A percentile compares a stretch with the other conserved stretches of the same genome.
These are phyloP conservation scores for Boechera divaricarpa DNA, from an alignment of 345 rosid genomes.

Conservation along the genomic window DNA sequence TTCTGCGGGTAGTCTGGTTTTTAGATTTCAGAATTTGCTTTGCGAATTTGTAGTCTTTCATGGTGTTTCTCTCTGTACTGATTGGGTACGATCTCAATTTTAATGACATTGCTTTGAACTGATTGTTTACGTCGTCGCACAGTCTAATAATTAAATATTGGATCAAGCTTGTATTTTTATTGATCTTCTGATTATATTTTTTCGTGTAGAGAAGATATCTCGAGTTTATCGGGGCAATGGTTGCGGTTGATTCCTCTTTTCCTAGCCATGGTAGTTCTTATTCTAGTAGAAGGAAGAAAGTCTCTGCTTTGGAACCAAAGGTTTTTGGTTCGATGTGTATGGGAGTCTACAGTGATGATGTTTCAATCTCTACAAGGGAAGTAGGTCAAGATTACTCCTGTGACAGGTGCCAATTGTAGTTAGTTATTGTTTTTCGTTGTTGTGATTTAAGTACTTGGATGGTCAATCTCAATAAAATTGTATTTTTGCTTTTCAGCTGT, in stretches of 20 bases:
- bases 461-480: constrained; percentile 6
- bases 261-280: constrained; percentile 26
- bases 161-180: background rate
- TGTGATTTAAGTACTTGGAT: background rate
- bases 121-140: background rate
- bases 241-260: constrained; percentile 51
- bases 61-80: background rate
- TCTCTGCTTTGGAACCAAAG: constrained; percentile 40
- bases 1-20: background rate
- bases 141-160: background rate
- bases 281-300: constrained; percentile 52
- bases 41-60: constrained; percentile 1
- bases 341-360: constrained; percentile 44
- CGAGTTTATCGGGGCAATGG: constrained; percentile 49
- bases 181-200: background rate
- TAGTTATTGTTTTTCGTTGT: background rate
- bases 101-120: background rate
- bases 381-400: constrained; percentile 43
- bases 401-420: constrained; percentile 45
- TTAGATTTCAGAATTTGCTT: background rate
- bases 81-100: background rate
- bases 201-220: constrained; percentile 27
- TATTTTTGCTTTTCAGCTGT: constrained; percentile 44
- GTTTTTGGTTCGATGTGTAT: constrained; percentile 39
- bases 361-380: constrained; percentile 37